phyloP scores from a whole-genome alignment of 2,329 filamentous ascomycete species.

The Hypoxylon sp. region DNA sequence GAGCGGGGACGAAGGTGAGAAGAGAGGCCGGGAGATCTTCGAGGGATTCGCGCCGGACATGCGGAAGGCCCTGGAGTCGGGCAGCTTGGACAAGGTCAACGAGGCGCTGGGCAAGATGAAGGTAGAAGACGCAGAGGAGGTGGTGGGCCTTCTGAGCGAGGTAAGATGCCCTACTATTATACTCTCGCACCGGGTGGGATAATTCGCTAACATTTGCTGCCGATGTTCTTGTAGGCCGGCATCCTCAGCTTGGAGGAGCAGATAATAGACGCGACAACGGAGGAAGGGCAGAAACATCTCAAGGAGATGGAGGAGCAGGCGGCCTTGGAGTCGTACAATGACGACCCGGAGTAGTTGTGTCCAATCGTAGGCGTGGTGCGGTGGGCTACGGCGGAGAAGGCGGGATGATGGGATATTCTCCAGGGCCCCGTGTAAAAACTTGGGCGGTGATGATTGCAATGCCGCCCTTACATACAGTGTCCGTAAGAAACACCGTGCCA shows the following conservation, averaged over 20 bases:
- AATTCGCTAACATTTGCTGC: slow-evolving; percentile 43
- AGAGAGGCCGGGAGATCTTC: slow-evolving; percentile 76
- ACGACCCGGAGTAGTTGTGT: slow-evolving; percentile 52
- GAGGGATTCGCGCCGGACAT: slow-evolving; percentile 84
- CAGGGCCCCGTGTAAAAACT: not conserved
- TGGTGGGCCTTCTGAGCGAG: slow-evolving; percentile 81
- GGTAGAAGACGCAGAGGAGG: slow-evolving; percentile 84
- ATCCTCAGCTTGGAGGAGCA: slow-evolving; percentile 92
- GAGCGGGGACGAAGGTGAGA: slow-evolving; percentile 70
- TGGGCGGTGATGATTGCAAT: not conserved
- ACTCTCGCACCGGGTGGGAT: slow-evolving; percentile 48
- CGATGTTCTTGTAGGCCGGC: slow-evolving; percentile 72
- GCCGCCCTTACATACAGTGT: too few species aligned
- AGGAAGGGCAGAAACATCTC: slow-evolving; percentile 79
- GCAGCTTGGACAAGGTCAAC: slow-evolving; percentile 88
- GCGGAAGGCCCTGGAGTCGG: slow-evolving; percentile 83
- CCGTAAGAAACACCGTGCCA: not conserved
- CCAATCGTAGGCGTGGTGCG: not conserved
- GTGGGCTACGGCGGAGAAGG: not conserved
- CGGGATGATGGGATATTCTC: not conserved
- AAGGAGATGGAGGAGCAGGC: slow-evolving; percentile 74
- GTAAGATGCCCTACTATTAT: slow-evolving; percentile 50
- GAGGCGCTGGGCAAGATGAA: slow-evolving; percentile 88
- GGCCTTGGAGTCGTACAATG: slow-evolving; percentile 47
- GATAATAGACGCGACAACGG: slow-evolving; percentile 93